These are phyloP conservation scores for Coprinellus aureogranulatus DNA, from an alignment of 768 basidiomycete species.

Conservation along the genomic window DNA sequence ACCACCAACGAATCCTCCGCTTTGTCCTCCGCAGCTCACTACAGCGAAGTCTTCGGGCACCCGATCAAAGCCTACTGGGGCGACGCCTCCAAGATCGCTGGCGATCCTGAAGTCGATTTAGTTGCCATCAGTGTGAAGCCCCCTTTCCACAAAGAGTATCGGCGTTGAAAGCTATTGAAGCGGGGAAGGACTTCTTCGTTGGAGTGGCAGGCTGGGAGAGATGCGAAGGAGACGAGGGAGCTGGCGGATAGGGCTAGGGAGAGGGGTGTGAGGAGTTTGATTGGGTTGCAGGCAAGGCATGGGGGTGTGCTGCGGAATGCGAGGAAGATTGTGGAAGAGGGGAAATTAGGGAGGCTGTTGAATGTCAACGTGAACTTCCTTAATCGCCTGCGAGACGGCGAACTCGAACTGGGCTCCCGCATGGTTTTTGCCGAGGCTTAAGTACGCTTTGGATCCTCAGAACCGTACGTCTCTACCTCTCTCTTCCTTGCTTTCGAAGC, in stretches of 20 bases:
- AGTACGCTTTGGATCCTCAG: neutral
- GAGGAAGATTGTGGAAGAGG: constrained; percentile 28
- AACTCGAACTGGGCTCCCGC: neutral
- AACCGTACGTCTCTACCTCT: neutral
- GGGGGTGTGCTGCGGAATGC: constrained; percentile 26
- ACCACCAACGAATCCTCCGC: constrained; percentile 30
- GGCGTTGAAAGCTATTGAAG: constrained; percentile 28
- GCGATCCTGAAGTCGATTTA: constrained; percentile 35
- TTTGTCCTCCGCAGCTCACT: constrained; percentile 23
- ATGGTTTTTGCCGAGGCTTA: neutral
- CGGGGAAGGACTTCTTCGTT: constrained; percentile 37
- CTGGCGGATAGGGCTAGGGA: constrained; percentile 27
- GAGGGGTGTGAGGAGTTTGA: constrained; percentile 23
- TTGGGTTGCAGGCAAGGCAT: constrained; percentile 33
- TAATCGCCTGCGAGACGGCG: neutral
- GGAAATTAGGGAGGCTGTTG: constrained; percentile 27
- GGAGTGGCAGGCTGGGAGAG: constrained; percentile 37
- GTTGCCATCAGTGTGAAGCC: constrained; percentile 32
- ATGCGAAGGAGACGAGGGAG: constrained; percentile 26
- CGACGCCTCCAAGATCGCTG: constrained; percentile 14
- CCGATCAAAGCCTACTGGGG: constrained; percentile 31
- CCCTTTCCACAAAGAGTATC: constrained; percentile 23
- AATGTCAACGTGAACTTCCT: constrained; percentile 8
- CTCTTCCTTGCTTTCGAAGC: too few species aligned
- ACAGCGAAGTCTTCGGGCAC: constrained; percentile 18